Evolutionary conservation across 1,284 basidiomycete genomes (phyloP).

Genomic region (Sanghuangporus baumii): DNA sequence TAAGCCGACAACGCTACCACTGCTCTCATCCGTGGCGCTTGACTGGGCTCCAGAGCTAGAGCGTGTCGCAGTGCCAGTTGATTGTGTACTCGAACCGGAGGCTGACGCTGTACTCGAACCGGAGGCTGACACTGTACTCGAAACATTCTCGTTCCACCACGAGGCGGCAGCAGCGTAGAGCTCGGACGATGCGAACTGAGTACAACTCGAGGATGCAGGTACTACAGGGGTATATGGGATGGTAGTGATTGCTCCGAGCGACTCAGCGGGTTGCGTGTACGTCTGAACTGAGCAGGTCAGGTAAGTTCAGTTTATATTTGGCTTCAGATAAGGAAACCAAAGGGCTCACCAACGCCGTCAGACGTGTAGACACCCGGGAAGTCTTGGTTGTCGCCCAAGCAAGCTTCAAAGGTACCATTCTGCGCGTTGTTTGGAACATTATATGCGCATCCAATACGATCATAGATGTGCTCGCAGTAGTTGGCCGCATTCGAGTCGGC

Average conservation of each 20-base stretch:
- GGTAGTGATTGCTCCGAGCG: conserved; percentile 46
- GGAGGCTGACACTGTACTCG: conserved; percentile 4
- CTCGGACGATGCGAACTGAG: conserved; percentile 45
- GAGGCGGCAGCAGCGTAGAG: conserved; percentile 35
- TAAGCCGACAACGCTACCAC: neutral
- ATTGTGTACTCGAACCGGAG: conserved; percentile 15
- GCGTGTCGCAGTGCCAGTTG: conserved; percentile 19
- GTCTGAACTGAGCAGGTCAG: conserved; percentile 27
- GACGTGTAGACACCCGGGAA: conserved; percentile 53
- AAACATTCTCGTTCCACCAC: neutral
- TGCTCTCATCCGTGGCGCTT: neutral
- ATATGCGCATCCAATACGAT: conserved; percentile 50
- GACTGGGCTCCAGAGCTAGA: neutral
- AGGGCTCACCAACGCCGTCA: neutral
- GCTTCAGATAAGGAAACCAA: neutral
- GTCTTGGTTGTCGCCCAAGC: conserved; percentile 40
- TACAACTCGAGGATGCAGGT: conserved; percentile 61
- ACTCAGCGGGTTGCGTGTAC: conserved; percentile 58
- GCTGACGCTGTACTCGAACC: conserved; percentile 13
- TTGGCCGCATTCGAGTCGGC: conserved; percentile 45
- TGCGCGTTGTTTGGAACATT: conserved; percentile 47
- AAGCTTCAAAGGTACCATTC: conserved; percentile 43
- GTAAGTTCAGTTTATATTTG: neutral
- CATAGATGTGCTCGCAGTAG: conserved; percentile 42
- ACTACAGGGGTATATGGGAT: conserved; percentile 57